A percentile compares a stretch with the other conserved stretches of the same genome.
These are phyloP conservation scores for Zygotorulaspora chibaensis DNA, from an alignment of 805 yeast genomes.

Conservation along the genomic window DNA sequence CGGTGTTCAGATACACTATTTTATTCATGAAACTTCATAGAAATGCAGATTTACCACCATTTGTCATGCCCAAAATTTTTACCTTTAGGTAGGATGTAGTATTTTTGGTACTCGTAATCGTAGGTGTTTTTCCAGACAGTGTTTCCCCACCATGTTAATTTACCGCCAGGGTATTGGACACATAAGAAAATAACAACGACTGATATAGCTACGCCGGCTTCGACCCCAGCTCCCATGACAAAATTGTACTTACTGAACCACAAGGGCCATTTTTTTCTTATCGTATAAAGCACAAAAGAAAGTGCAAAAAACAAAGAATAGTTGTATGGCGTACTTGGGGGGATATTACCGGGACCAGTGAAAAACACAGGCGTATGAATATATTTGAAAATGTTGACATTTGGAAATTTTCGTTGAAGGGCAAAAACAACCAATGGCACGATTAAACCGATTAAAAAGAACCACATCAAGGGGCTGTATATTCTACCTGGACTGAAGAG, in stretches of 20 bases:
- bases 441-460: conserved; percentile 50
- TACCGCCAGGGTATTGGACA: conserved; percentile 44
- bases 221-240: conserved; percentile 56
- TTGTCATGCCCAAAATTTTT: conserved; percentile 47
- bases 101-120: conserved; percentile 35
- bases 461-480: conserved; percentile 53
- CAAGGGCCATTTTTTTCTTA: conserved; percentile 44
- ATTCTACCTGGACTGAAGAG: conserved; percentile 47
- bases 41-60: conserved; percentile 49
- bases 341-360: conserved; percentile 55
- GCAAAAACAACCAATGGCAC: conserved; percentile 36
- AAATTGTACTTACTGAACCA: conserved; percentile 63
- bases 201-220: conserved; percentile 60
- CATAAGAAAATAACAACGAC: conserved; percentile 52
- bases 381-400: conserved; percentile 32
- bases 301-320: conserved; percentile 50
- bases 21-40: too few relatives aligned
- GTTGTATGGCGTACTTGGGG: conserved; percentile 72
- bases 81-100: conserved; percentile 37
- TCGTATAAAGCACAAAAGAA: conserved; percentile 42
- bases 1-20: too few relatives aligned
- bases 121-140: conserved; percentile 42
- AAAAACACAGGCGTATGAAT: conserved; percentile 64
- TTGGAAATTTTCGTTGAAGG: conserved; percentile 30
- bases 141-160: conserved; percentile 58